Evolutionary conservation across 768 basidiomycete species (phyloP), one percentile per base, ranked within the genome.

Genomic region (Erythrobasidium yunnanense): DNA sequence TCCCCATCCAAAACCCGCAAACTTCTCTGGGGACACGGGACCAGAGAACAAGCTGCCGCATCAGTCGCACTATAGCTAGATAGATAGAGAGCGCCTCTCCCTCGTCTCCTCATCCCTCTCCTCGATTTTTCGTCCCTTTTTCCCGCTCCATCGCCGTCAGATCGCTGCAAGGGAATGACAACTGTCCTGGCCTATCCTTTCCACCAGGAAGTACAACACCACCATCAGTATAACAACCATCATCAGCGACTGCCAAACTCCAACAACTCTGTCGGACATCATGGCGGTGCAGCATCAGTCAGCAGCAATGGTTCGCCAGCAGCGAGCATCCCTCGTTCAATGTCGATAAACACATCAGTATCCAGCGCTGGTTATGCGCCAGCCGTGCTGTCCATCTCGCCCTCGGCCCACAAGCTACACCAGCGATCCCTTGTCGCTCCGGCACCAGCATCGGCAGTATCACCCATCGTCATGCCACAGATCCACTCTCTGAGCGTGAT

Each of bases 401-500:
- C 49, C 13, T 42, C n/a, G 38, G 38, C 38, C 38, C 38, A 42
- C n/a, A n/a, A n/a, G n/a, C n/a, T n/a, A 22, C 54, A 55, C 27
- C 42, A 32, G 54, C 42, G 54, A 46, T 18, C 35, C 34, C 34
- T 20, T 17, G 22, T 18, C 15, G 33, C 38, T n/a, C 25, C 32
- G 11, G 32, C 55, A 15, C 4, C 3, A 58, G 34, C 55, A 55
- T 32, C n/a, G n/a, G n/a, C 7, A 8, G 23, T 30, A 32, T 25
- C 23, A n/a, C 52, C 32, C 13, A n/a, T 27, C 7, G 23, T 54
- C 23, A 46, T 63, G 4, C 60, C 60, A 4, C 3, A 4, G 25
- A 63, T 63, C 60, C 60, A 63, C 32, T 63, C 60, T 5, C 46
- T 51, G 5, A 63, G 60, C 60, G 60, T 63, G 6, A 51, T 63